Percentiles rank a stretch among this genome's conserved stretches.
phyloP scores from a whole-genome alignment of 148 eudicot species.

The Vaccinium macrocarpon region DNA sequence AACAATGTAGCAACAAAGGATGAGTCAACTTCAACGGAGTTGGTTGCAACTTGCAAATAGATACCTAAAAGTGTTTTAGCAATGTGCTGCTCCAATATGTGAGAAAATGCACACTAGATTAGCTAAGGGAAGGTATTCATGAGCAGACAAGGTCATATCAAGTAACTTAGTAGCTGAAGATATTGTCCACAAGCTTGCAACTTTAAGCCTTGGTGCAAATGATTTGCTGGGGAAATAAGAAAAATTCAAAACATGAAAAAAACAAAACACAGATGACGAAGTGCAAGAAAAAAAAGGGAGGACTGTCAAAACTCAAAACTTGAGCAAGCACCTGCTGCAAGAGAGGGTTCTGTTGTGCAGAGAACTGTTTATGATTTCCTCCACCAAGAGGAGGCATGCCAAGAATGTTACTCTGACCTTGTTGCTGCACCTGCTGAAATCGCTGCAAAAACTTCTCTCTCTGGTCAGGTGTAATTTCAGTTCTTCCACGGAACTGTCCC shows the following conservation, averaged over 20 bases:
- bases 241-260: neutral
- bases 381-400: conserved; percentile 72
- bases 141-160: neutral
- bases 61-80: neutral
- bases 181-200: neutral
- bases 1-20: neutral
- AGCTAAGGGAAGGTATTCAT: neutral
- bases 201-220: neutral
- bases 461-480: conserved; percentile 97
- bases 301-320: neutral
- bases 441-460: conserved; percentile 85
- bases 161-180: neutral
- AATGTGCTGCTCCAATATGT: neutral
- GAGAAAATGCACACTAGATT: neutral
- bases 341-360: conserved; percentile 77
- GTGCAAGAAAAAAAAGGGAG: neutral
- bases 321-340: conserved; percentile 67
- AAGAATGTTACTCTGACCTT: conserved; percentile 78
- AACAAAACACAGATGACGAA: neutral
- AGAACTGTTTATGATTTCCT: conserved; percentile 70
- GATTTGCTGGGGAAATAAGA: neutral
- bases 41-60: neutral
- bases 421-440: conserved; percentile 87
- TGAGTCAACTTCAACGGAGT: neutral
- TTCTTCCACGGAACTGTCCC: conserved; percentile 88